A percentile compares a stretch with the other conserved stretches of the same genome.
Evolutionary conservation across 2,329 filamentous ascomycete species (phyloP).

Genomic region (Colletotrichum godetiae): DNA sequence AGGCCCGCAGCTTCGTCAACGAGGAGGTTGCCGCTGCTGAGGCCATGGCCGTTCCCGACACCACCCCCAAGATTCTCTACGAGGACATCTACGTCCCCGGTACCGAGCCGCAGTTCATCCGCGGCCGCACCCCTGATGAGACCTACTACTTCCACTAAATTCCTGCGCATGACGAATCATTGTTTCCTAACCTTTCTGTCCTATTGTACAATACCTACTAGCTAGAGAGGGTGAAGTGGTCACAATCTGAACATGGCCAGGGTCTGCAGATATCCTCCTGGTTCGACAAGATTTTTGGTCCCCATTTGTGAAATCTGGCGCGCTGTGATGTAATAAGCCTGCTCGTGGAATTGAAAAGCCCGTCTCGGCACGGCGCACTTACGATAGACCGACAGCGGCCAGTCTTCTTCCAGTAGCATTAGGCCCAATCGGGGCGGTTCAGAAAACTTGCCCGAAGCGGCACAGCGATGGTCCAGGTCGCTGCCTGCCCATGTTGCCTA

Average conservation of each 20-base stretch:
- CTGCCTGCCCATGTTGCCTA: not conserved
- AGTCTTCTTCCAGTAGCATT: not conserved
- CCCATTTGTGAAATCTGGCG: not conserved
- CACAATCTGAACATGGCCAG: slow-evolving; percentile 34
- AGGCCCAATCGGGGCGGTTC: not conserved
- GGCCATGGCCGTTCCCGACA: slow-evolving; percentile 84
- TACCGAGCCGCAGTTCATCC: slow-evolving; percentile 87
- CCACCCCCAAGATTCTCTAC: slow-evolving; percentile 84
- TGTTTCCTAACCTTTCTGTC: slow-evolving; percentile 35
- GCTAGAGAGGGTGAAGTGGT: slow-evolving; percentile 36
- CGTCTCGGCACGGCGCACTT: not conserved
- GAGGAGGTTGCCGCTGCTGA: slow-evolving; percentile 91
- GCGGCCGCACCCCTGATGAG: slow-evolving; percentile 90
- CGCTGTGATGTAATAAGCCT: not conserved
- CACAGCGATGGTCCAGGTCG: not conserved
- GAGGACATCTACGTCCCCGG: slow-evolving; percentile 97
- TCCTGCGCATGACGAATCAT: slow-evolving; percentile 30
- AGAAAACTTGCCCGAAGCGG: not conserved
- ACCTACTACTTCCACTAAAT: slow-evolving; percentile 85
- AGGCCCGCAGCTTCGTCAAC: slow-evolving; percentile 86
- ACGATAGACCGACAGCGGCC: not conserved
- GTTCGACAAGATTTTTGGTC: slow-evolving; percentile 1
- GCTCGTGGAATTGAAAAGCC: not conserved
- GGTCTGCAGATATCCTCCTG: slow-evolving; percentile 35
- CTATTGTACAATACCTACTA: slow-evolving; percentile 39